Percentiles rank a stretch among this genome's conserved stretches.
Conservation (phyloP, 1,284 basidiomycete genomes). For the Porodaedalea pini region DNA sequence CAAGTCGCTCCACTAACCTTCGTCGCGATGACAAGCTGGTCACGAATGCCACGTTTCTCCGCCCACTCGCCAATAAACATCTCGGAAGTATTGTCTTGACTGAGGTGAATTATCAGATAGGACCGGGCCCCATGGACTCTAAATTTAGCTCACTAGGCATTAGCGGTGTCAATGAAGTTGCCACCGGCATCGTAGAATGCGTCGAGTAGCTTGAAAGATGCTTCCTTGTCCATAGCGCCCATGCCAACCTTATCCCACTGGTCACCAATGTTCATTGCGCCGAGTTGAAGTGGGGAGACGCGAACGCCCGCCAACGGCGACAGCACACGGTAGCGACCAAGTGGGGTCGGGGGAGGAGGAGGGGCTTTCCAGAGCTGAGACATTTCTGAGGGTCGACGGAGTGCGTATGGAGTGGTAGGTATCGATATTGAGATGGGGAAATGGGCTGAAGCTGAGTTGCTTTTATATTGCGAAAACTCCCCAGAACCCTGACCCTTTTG, state of each 20-base stretch:
- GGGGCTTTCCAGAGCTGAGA: conserved; percentile 5
- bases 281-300: conserved; percentile 46
- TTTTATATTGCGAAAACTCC: too few species aligned
- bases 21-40: conserved; percentile 38
- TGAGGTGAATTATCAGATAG: not conserved
- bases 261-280: conserved; percentile 45
- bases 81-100: conserved; percentile 23
- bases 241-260: conserved; percentile 30
- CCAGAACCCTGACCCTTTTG: too few species aligned
- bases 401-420: too few species aligned
- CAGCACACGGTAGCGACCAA: conserved; percentile 16
- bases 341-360: not conserved
- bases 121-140: not conserved
- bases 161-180: conserved; percentile 25
- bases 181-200: conserved; percentile 24
- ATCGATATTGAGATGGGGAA: too few species aligned
- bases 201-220: conserved; percentile 25
- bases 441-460: too few species aligned
- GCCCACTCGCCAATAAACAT: conserved; percentile 37
- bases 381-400: too few species aligned
- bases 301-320: conserved; percentile 16
- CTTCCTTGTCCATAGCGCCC: conserved; percentile 17
- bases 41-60: conserved; percentile 32
- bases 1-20: conserved; percentile 20
- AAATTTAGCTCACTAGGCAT: conserved; percentile 21